Evolutionary conservation across 768 basidiomycete genomes (phyloP).

Genomic region (Calocera cornea): DNA sequence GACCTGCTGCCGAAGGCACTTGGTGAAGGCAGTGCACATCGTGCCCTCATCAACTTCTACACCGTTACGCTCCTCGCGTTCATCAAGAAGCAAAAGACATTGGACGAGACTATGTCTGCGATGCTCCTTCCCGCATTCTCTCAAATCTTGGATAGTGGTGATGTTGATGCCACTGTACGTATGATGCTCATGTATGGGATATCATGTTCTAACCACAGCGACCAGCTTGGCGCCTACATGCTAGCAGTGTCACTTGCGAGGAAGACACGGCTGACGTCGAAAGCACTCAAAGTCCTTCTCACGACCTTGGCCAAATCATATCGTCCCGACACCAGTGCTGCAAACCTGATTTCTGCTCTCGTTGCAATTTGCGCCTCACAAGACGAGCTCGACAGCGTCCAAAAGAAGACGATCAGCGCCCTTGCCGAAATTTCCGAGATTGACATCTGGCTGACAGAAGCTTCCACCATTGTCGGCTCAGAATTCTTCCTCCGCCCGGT

Average conservation of each 20-base stretch:
- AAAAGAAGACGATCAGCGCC: conserved; percentile 23
- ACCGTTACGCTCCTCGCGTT: conserved; percentile 68
- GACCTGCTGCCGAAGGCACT: conserved; percentile 42
- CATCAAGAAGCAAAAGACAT: conserved; percentile 40
- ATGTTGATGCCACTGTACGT: background rate
- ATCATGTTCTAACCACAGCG: conserved; percentile 5
- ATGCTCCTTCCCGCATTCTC: conserved; percentile 38
- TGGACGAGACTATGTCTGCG: conserved; percentile 55
- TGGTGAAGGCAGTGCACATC: conserved; percentile 34
- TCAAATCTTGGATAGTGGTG: background rate
- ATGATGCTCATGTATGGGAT: background rate
- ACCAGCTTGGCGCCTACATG: conserved; percentile 58
- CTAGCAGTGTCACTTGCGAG: conserved; percentile 57
- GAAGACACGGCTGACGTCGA: conserved; percentile 42
- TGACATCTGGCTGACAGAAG: conserved; percentile 32
- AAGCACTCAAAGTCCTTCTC: conserved; percentile 49
- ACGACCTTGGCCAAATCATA: conserved; percentile 33
- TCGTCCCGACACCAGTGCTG: conserved; percentile 38
- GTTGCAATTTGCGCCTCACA: conserved; percentile 55
- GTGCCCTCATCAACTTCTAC: conserved; percentile 69
- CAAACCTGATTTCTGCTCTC: conserved; percentile 51
- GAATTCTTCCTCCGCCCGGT: conserved; percentile 37
- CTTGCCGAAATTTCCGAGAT: conserved; percentile 32
- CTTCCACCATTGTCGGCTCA: conserved; percentile 36
- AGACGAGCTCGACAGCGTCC: conserved; percentile 37